Conservation (phyloP, 441 rosid species). For the Erysimum cheiri region DNA sequence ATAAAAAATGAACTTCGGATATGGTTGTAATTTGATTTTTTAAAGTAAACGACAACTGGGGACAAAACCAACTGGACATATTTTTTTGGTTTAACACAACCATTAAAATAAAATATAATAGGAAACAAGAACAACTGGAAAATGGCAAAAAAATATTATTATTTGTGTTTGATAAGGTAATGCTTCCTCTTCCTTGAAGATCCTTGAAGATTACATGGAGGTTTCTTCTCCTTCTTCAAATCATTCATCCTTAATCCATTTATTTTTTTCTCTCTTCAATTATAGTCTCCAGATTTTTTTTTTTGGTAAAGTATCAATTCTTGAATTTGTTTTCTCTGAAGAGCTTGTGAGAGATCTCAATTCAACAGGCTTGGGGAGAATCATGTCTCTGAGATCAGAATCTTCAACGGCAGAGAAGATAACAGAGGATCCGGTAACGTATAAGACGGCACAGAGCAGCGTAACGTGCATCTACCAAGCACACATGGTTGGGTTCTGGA, state of each 20-base stretch:
- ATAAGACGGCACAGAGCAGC: conserved; percentile 46
- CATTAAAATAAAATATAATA: neutral
- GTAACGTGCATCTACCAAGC: conserved; percentile 47
- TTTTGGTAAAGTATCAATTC: neutral
- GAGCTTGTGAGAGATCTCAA: neutral
- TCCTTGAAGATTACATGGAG: conserved; percentile 13
- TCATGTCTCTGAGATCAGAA: conserved; percentile 43
- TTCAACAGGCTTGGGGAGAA: neutral
- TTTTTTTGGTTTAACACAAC: neutral
- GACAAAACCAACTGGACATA: conserved; percentile 25
- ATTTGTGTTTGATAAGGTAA: conserved; percentile 16
- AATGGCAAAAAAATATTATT: neutral
- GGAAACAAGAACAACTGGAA: conserved; percentile 23
- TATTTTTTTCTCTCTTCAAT: neutral
- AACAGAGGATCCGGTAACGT: conserved; percentile 44
- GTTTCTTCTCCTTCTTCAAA: conserved; percentile 28
- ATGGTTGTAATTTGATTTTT: neutral
- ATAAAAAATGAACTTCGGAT: neutral
- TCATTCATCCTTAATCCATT: conserved; percentile 2
- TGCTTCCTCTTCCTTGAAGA: conserved; percentile 8
- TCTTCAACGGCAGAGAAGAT: conserved; percentile 41
- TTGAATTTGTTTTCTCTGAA: neutral
- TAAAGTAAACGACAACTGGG: conserved; percentile 29
- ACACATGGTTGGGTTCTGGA: conserved; percentile 44
- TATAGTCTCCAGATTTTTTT: neutral